Percentiles rank a stretch among this genome's conserved stretches.
These are phyloP conservation scores for Cladosporium velox DNA, from an alignment of 2,329 filamentous ascomycete species.

Conservation along the genomic window DNA sequence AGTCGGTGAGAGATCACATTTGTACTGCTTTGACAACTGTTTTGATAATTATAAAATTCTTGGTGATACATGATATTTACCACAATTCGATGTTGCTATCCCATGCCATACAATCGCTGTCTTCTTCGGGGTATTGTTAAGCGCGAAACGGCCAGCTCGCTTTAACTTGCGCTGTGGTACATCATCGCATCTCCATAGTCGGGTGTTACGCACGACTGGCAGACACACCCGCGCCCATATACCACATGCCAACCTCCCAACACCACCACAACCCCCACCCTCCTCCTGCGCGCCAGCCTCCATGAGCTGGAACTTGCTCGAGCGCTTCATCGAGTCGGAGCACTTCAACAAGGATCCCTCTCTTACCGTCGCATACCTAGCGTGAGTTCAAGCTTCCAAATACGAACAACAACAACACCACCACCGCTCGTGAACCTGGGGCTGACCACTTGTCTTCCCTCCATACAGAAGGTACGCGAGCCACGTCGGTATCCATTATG, in stretches of 20 bases:
- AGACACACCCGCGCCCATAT: not conserved
- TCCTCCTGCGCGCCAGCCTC: slow-evolving; percentile 24
- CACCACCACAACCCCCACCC: slow-evolving; percentile 2
- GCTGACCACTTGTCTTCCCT: not conserved
- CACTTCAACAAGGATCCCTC: slow-evolving; percentile 91
- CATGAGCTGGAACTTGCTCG: slow-evolving; percentile 74
- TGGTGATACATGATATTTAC: not conserved
- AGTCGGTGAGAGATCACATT: not conserved
- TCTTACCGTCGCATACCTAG: slow-evolving; percentile 83
- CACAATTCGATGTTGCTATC: not conserved
- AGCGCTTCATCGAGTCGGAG: slow-evolving; percentile 89
- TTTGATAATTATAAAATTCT: too few relatives aligned
- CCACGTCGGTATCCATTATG: slow-evolving; percentile 87
- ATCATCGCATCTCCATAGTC: slow-evolving; percentile 14
- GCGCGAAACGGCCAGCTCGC: not conserved
- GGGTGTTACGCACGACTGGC: not conserved
- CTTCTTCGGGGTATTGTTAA: not conserved
- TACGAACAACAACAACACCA: not conserved
- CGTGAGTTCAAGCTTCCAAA: slow-evolving; percentile 56
- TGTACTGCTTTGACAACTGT: not conserved
- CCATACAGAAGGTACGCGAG: slow-evolving; percentile 76
- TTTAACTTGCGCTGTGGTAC: not conserved
- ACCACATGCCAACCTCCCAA: not conserved
- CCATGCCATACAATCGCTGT: not conserved
- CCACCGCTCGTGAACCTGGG: not conserved